Percentiles rank a stretch among this genome's conserved stretches.
Conservation (phyloP, 2,329 filamentous ascomycete genomes). For the Plectosphaerella sp. region DNA sequence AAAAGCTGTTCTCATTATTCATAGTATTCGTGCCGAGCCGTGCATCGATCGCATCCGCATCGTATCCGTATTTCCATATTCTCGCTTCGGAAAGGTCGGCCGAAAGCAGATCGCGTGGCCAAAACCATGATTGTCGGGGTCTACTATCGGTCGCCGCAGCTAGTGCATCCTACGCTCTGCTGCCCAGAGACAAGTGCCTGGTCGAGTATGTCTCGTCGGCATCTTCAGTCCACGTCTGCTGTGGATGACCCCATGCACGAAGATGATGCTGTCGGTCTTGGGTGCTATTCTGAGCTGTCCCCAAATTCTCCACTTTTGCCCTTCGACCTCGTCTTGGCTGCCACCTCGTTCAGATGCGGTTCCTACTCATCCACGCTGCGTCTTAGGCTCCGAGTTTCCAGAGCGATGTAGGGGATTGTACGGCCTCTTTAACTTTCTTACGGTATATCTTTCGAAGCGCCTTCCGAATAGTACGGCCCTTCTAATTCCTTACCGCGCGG, state of each 20-base stretch:
- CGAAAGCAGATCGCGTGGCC: constrained; percentile 28
- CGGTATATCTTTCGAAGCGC: background rate
- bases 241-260: constrained; percentile 29
- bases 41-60: constrained; percentile 25
- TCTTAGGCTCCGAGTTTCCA: too few relatives aligned
- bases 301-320: too few relatives aligned
- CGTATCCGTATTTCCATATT: constrained; percentile 35
- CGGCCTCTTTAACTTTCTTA: background rate
- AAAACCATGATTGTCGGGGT: constrained; percentile 15
- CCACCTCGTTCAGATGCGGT: too few relatives aligned
- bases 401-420: background rate
- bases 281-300: too few relatives aligned
- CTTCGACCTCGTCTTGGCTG: too few relatives aligned
- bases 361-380: too few relatives aligned
- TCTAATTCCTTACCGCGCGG: background rate
- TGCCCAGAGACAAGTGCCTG: too few relatives aligned
- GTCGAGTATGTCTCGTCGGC: background rate
- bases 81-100: constrained; percentile 27
- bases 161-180: too few relatives aligned
- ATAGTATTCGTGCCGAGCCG: background rate
- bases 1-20: background rate
- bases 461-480: background rate
- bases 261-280: constrained; percentile 21
- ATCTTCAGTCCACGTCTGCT: constrained; percentile 24
- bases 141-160: too few relatives aligned